Percentiles rank a stretch among this genome's conserved stretches.
These are phyloP conservation scores for Stropharia rugosoannulata DNA, from an alignment of 768 basidiomycete species.

Conservation along the genomic window DNA sequence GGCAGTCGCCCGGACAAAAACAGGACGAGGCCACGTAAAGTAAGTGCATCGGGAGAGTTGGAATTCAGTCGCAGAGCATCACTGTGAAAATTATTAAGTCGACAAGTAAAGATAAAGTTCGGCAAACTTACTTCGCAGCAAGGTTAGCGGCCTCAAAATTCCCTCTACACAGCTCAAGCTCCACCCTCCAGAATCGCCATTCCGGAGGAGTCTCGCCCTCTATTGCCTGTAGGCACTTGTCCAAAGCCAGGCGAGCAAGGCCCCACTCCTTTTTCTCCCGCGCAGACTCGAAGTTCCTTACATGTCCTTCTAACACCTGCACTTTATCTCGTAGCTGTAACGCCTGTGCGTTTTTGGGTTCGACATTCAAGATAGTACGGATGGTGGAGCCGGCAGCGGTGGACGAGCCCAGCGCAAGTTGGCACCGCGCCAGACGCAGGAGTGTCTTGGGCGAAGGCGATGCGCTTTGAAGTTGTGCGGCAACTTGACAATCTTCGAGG, in stretches of 20 bases:
- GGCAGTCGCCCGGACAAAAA: slow-evolving; percentile 73
- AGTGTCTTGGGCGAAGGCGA: slow-evolving; percentile 74
- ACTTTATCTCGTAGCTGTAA: slow-evolving; percentile 62
- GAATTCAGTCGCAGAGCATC: slow-evolving; percentile 72
- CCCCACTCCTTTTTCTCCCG: slow-evolving; percentile 67
- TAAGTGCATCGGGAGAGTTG: slow-evolving; percentile 78
- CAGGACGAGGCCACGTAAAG: slow-evolving; percentile 75
- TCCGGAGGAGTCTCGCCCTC: slow-evolving; percentile 76
- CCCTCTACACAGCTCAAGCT: slow-evolving; percentile 71
- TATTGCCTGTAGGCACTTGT: slow-evolving; percentile 70
- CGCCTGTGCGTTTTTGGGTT: slow-evolving; percentile 60
- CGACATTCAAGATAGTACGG: slow-evolving; percentile 56
- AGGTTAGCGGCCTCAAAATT: slow-evolving; percentile 73
- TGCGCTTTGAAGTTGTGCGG: slow-evolving; percentile 60
- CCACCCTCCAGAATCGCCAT: slow-evolving; percentile 80
- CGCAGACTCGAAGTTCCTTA: slow-evolving; percentile 62
- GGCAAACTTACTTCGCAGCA: slow-evolving; percentile 66
- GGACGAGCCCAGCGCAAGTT: slow-evolving; percentile 73
- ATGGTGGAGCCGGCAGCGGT: slow-evolving; percentile 67
- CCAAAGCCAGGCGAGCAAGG: slow-evolving; percentile 75
- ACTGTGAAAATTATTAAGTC: slow-evolving; percentile 32
- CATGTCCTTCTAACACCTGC: slow-evolving; percentile 59
- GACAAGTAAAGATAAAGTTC: background rate
- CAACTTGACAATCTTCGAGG: slow-evolving; percentile 76
- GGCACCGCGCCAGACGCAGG: slow-evolving; percentile 80